phyloP scores from a whole-genome alignment of 2,329 filamentous ascomycete genomes.

The Colletotrichum plurivorum region DNA sequence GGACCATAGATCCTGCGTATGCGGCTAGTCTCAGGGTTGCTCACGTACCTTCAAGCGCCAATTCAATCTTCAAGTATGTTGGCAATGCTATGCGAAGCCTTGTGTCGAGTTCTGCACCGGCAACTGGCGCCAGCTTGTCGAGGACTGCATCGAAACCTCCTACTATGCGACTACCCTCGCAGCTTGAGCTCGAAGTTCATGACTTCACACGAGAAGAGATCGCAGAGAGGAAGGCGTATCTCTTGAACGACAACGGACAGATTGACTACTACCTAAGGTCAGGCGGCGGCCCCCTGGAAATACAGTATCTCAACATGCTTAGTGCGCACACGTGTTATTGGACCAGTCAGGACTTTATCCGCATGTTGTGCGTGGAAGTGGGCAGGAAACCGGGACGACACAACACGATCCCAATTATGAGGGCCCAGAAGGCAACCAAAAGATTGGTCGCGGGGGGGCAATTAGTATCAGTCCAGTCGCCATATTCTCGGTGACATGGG shows the following conservation, averaged over 20 bases:
- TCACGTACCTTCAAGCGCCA: slow-evolving; percentile 81
- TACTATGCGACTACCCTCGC: slow-evolving; percentile 68
- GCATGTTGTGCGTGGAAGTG: slow-evolving; percentile 90
- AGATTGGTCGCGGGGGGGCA: slow-evolving; percentile 16
- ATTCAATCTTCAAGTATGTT: slow-evolving; percentile 75
- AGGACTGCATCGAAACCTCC: slow-evolving; percentile 51
- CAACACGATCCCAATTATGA: slow-evolving; percentile 69
- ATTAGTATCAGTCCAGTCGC: background rate
- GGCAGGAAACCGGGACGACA: slow-evolving; percentile 80
- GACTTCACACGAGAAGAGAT: slow-evolving; percentile 94
- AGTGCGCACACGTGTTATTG: slow-evolving; percentile 97
- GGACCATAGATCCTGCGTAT: slow-evolving; percentile 86
- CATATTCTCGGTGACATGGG: background rate
- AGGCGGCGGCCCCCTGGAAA: slow-evolving; percentile 88
- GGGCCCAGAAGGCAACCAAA: slow-evolving; percentile 68
- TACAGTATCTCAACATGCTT: slow-evolving; percentile 97
- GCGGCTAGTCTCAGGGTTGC: slow-evolving; percentile 82
- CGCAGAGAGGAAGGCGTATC: slow-evolving; percentile 87
- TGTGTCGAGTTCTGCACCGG: slow-evolving; percentile 65
- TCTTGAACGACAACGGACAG: slow-evolving; percentile 97
- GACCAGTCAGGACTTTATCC: slow-evolving; percentile 88
- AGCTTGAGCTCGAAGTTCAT: slow-evolving; percentile 94
- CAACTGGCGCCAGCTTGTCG: slow-evolving; percentile 13
- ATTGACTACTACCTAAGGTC: slow-evolving; percentile 91
- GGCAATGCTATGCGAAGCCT: slow-evolving; percentile 74